Evolutionary conservation across 2,329 filamentous ascomycete genomes (phyloP), one percentile per base, ranked within the genome.

Genomic region (Penicillium sp.): DNA sequence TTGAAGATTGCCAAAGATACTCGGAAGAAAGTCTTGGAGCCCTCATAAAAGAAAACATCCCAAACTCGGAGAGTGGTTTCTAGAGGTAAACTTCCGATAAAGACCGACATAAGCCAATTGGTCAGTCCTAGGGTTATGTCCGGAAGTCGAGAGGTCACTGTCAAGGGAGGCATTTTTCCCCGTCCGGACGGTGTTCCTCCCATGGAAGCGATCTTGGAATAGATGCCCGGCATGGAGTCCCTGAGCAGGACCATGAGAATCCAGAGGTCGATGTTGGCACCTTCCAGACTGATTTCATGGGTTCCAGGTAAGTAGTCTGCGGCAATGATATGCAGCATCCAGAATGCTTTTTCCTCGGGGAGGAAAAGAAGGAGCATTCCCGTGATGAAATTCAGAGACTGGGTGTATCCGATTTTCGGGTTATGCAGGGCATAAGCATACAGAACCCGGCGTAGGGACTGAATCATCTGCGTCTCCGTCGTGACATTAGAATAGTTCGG

Each of bases 71-170:
- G 82, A 0, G 92, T 93, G 18, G 89, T 91, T 76, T 97, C 93
- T 59, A 96, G 92, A 2, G 93, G 93, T 18, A 97, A 78, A 0
- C 90, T 96, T 51, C 92, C 92, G 59, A 97, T 94, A 73, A 94
- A 97, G 66, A 94, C 89, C 47, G 90, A 95, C 93, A 97, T 97
- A 74, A 97, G 95, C 93, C 93, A 97, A 4, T 92, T 90, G 10
- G 92, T 96, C 74, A 94, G 91, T 64, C 92, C 95, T 5, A 97
- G 82, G 0, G 90, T 94, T 62, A 97, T 93, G 13, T 93, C 92
- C 0, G 93, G 93, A 11, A 97, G 82, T 5, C 89, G 83, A 9
- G 75, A 75, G 44, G 73, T 61, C 56, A 76, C 67, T 35, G 71
- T 75, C 67, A 67, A 74, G 65, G 61, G 77, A 67, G 62, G 79